phyloP scores from a whole-genome alignment of 441 rosid genomes.

The Adansonia grandidieri region DNA sequence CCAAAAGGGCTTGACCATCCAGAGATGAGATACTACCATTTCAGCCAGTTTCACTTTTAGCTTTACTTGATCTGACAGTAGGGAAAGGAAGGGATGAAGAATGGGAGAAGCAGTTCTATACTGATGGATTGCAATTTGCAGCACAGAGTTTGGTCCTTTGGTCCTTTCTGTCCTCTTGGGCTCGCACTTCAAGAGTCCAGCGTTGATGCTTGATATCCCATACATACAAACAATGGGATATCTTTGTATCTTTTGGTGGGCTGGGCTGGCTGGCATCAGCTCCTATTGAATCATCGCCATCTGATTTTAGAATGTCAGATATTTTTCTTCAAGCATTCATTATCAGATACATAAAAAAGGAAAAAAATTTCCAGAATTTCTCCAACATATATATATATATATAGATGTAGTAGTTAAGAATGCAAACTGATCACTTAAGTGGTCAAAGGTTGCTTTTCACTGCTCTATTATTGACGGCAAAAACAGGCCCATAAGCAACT shows the following conservation, averaged over 20 bases:
- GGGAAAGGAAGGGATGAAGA: background rate
- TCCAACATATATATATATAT: background rate
- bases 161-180: background rate
- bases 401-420: background rate
- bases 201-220: background rate
- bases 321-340: background rate
- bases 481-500: background rate
- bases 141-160: conserved; percentile 16
- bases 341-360: too few relatives aligned
- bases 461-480: background rate
- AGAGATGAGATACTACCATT: background rate
- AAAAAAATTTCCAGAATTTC: background rate
- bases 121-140: background rate
- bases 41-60: background rate
- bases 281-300: too few relatives aligned
- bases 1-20: background rate
- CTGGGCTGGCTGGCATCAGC: too few relatives aligned
- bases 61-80: background rate
- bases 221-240: background rate
- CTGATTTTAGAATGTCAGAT: background rate
- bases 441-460: background rate
- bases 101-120: background rate
- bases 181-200: background rate
- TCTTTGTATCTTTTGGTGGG: background rate
- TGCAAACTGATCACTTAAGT: background rate